Evolutionary conservation across 169 alveolate species (phyloP).

Genomic region (Amoebophrya sp.): DNA sequence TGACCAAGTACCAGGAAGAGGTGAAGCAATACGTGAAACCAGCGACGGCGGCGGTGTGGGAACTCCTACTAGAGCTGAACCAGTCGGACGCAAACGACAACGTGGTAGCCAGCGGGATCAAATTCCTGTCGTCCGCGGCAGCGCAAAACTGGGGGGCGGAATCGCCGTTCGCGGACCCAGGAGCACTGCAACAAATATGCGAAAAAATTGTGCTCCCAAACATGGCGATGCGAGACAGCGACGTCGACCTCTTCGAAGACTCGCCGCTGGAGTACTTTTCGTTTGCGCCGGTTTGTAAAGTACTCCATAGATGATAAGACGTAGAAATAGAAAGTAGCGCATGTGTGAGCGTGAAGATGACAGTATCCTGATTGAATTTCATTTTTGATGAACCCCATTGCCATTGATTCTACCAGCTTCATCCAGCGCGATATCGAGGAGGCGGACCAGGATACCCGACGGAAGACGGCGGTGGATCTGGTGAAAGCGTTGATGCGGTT

Average conservation of each 20-base stretch:
- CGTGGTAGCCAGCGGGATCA: not conserved
- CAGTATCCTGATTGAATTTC: too few species aligned
- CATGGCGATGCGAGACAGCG: not conserved
- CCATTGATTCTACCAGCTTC: not conserved
- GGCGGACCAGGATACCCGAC: conserved; percentile 16
- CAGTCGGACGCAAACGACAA: conserved; percentile 6
- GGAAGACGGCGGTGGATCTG: conserved; percentile 2
- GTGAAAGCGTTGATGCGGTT: conserved; percentile 10
- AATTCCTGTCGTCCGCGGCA: conserved; percentile 7
- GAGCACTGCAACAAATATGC: conserved; percentile 1
- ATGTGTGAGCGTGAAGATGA: too few species aligned
- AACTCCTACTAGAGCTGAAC: not conserved
- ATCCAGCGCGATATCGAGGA: conserved; percentile 14
- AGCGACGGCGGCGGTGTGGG: conserved; percentile 16
- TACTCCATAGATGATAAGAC: too few species aligned
- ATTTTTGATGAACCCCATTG: too few species aligned
- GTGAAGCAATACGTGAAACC: conserved; percentile 9
- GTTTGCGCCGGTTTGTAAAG: too few species aligned
- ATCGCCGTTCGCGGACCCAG: conserved; percentile 1
- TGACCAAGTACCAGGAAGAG: conserved; percentile 17
- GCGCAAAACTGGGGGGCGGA: not conserved
- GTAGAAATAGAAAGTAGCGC: too few species aligned
- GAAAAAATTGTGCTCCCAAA: conserved; percentile 7
- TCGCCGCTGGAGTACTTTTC: not conserved
- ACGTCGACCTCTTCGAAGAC: conserved; percentile 10